Base-by-base conservation (phyloP, 345 rosid genomes). In the Aethionema arabicum region DNA sequence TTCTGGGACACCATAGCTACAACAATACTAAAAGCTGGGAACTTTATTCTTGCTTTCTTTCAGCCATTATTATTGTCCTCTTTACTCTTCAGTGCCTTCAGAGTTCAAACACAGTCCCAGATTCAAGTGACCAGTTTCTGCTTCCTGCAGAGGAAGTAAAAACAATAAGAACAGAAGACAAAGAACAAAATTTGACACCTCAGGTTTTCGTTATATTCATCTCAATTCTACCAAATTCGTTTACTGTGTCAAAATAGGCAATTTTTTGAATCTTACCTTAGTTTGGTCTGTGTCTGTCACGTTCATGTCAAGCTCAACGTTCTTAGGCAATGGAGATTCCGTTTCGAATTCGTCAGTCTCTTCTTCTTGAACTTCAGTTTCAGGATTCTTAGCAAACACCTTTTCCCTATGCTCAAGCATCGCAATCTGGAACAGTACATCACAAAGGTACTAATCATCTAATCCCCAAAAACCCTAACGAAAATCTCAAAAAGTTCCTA, bases 331-430 rank as follows among this genome's bases (percentile, higher is more conserved):
- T 4, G 63, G 56, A 49, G 75, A 59, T 27, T 72, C 76, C 27
- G 54, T 61, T 6, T 69, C 61, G 48, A 67, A 65, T 43, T 70
- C 74, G 35, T 72, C 69, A 46, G 46, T 68, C 61, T 78, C 81
- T 57, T 63, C 67, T 38, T 31, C 63, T 47, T 66, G 56, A 69
- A 44, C 76, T 57, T 77, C 90, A 45, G 42, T 49, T 54, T 78
- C 78, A 15, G 77, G 68, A 73, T 72, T 82, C 48, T 78, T 78
- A 8, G 56, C 39, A 47, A 5, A 65, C 5, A 68, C 70, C 61
- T 74, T 85, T 16, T 70, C 80, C 57, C 68, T 80, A 55, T 89
- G 91, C 68, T 83, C 86, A 11, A 92, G 69, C 53, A 80, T 83
- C 42, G 76, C 98, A 78, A 88, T 73, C 96, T 88, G 69, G 55